These are phyloP conservation scores for Sugiyamaella grinbergsii DNA, from an alignment of 1,139 yeast species.

Conservation along the genomic window DNA sequence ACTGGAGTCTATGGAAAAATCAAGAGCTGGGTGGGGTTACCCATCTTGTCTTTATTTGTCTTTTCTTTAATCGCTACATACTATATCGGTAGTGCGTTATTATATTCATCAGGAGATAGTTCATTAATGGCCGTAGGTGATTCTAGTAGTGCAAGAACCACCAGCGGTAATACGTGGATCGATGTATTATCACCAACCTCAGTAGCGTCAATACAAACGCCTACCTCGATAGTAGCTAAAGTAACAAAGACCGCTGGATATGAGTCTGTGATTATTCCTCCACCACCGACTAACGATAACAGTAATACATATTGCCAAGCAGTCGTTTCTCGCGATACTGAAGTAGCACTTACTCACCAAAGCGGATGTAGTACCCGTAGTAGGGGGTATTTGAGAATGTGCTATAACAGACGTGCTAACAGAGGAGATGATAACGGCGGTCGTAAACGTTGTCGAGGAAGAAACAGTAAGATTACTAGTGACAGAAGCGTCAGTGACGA, in stretches of 20 bases:
- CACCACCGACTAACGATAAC: background rate
- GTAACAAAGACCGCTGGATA: no score
- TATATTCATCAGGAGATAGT: background rate
- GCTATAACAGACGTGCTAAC: no score
- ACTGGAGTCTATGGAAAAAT: background rate
- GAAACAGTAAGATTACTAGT: background rate
- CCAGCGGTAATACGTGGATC: background rate
- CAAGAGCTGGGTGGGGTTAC: background rate
- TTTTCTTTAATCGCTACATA: background rate
- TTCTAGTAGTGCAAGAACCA: background rate
- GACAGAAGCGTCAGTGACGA: no score
- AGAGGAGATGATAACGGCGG: background rate
- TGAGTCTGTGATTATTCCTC: background rate
- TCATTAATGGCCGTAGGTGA: background rate
- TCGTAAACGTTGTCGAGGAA: background rate
- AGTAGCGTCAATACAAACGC: background rate
- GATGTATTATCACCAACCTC: background rate
- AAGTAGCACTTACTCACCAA: conserved; percentile 3
- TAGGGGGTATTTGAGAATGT: background rate
- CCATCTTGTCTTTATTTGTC: background rate
- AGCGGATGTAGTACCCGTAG: background rate
- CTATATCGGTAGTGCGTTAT: background rate
- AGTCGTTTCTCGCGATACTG: conserved; percentile 6
- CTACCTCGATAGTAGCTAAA: background rate
- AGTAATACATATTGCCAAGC: background rate